Conservation (phyloP, 495 filamentous ascomycete species). For the Penicillium malachiteum region DNA sequence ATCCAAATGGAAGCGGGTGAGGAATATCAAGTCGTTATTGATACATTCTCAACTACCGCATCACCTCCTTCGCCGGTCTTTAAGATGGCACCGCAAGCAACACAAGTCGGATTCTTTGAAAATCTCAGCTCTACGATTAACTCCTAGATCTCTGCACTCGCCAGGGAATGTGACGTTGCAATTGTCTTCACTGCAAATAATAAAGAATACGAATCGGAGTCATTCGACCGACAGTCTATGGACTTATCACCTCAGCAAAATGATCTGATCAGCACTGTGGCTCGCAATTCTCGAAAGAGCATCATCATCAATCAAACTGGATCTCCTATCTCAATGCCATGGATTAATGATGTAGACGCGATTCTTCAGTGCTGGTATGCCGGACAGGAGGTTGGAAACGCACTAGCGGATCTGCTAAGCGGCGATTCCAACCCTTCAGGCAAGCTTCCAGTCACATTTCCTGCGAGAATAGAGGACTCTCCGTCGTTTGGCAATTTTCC, state of each 20-base stretch:
- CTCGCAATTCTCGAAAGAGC: neutral
- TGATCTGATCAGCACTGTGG: neutral
- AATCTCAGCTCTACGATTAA: constrained; percentile 3
- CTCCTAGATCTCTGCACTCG: neutral
- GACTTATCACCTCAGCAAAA: constrained; percentile 2
- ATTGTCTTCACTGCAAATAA: constrained; percentile 8
- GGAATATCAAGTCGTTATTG: constrained; percentile 1
- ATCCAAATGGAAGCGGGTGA: neutral
- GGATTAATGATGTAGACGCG: constrained; percentile 53
- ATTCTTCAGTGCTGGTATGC: constrained; percentile 65
- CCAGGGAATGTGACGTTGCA: neutral
- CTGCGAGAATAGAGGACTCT: constrained; percentile 57
- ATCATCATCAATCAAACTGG: constrained; percentile 2
- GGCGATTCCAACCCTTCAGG: constrained; percentile 54
- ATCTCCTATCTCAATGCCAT: constrained; percentile 2
- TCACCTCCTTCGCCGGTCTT: constrained; percentile 5
- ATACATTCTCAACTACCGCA: constrained; percentile 3
- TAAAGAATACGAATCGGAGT: constrained; percentile 8
- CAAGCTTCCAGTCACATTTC: constrained; percentile 56
- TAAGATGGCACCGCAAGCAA: constrained; percentile 8
- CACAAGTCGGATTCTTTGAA: constrained; percentile 2
- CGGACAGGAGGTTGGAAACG: constrained; percentile 54
- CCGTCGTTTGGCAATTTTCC: constrained; percentile 65
- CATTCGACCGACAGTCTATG: constrained; percentile 2
- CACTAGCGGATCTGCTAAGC: constrained; percentile 54